A percentile compares a stretch with the other conserved stretches of the same genome.
These are phyloP conservation scores for Phytophthora chlamydospora DNA, from an alignment of 352 stramenopile genomes.

Conservation along the genomic window DNA sequence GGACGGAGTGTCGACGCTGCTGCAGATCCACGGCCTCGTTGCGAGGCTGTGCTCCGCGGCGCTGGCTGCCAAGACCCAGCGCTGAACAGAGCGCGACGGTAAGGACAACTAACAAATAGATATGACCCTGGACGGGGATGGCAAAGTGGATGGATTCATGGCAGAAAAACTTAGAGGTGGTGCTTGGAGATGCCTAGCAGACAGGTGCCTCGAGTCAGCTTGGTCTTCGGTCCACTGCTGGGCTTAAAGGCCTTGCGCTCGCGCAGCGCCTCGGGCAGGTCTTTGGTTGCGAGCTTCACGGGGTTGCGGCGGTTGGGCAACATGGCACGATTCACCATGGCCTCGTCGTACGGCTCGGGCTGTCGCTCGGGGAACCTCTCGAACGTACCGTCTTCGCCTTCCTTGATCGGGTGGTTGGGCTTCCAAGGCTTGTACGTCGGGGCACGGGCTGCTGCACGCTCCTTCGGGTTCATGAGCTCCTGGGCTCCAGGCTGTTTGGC, in stretches of 20 bases:
- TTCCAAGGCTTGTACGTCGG: conserved; percentile 72
- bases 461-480: conserved; percentile 81
- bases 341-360: conserved; percentile 77
- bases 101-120: conserved; percentile 33
- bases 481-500: conserved; percentile 55
- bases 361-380: conserved; percentile 72
- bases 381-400: conserved; percentile 66
- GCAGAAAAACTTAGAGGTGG: conserved; percentile 49
- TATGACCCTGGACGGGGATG: conserved; percentile 16
- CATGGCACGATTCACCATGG: conserved; percentile 76
- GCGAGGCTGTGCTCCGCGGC: conserved; percentile 69
- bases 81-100: conserved; percentile 8
- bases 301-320: conserved; percentile 71
- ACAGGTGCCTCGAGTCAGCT: conserved; percentile 76
- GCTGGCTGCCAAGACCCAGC: conserved; percentile 28
- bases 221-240: conserved; percentile 67
- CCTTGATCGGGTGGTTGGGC: conserved; percentile 70
- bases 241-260: conserved; percentile 79
- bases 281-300: conserved; percentile 68
- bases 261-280: conserved; percentile 58
- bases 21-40: conserved; percentile 96
- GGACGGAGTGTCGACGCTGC: conserved; percentile 89
- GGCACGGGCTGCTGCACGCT: conserved; percentile 57
- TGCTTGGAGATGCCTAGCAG: conserved; percentile 82
- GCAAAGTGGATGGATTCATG: conserved; percentile 8